Evolutionary conservation across 352 stramenopile species (phyloP), one percentile per base, ranked within the genome.

Genomic region (Phytophthora hibernalis): DNA sequence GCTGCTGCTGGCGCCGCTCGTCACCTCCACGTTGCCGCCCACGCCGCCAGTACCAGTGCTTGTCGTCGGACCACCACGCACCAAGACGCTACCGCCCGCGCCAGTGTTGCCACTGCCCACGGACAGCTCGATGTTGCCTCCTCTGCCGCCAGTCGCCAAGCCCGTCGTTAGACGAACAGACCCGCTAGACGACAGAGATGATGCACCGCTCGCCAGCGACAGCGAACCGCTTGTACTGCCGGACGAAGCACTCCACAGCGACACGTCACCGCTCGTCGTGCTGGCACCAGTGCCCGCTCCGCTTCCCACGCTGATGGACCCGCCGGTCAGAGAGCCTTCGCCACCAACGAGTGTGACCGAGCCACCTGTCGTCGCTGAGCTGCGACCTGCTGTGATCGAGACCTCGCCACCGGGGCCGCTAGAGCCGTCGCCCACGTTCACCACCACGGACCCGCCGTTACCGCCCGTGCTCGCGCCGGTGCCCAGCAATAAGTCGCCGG

Each of bases 11-110:
- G 24, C 24, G 24, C 24, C 24, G 24, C 24, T 28, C 24, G 24
- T 28, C 24, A 28, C 24, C 24, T 28, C 24, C 24, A 28, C 24
- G 24, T 28, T 28, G 24, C 24, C 24, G 20, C 20, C 38, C 24
- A 28, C 24, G 24, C 24, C 24, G 24, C 24, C 24, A 28, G 24
- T 5, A 28, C 3, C 24, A 28, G 24, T 28, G 24, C 5, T 28
- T 28, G 24, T 28, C 24, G 24, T 28, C 24, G 24, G 24, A 28
- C 24, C 24, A 28, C 24, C 24, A 28, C 24, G 24, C 43, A 91
- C 42, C 5, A 64, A 35, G 22, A 88, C 49, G 48, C 57, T 66
- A 16, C 82, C 82, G 16, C 82, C 84, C 40, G 65, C 51, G 50
- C 51, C 9, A 24, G 58, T 8, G 52, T 38, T 20, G 18, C 5